Percentiles rank a stretch among this genome's conserved stretches.
Evolutionary conservation across 352 stramenopile genomes (phyloP).

Genomic region (Pythium phragmiticola): DNA sequence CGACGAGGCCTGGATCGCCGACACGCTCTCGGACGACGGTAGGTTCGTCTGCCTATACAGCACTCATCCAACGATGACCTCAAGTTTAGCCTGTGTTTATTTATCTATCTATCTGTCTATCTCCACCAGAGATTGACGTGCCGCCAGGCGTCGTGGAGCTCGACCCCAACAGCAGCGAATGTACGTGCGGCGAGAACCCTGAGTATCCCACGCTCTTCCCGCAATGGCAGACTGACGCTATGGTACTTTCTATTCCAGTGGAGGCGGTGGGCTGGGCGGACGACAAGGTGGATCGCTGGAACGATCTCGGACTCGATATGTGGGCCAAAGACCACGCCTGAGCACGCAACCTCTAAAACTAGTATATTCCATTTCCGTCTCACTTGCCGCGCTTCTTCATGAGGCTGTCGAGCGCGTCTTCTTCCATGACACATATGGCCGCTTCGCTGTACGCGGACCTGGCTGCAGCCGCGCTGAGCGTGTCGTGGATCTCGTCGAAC

Average conservation of each 20-base stretch:
- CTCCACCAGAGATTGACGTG: conserved; percentile 65
- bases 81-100: neutral
- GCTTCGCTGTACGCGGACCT: conserved; percentile 1
- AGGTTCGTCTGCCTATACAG: neutral
- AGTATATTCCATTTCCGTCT: neutral
- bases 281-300: conserved; percentile 77
- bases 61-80: neutral
- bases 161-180: conserved; percentile 56
- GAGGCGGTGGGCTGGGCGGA: conserved; percentile 49
- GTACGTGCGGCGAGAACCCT: conserved; percentile 12
- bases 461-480: conserved; percentile 19
- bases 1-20: conserved; percentile 79
- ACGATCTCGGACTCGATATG: conserved; percentile 70
- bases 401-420: conserved; percentile 22
- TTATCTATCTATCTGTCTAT: neutral
- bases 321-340: conserved; percentile 38
- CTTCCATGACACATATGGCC: conserved; percentile 7
- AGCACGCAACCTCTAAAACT: neutral
- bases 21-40: conserved; percentile 82
- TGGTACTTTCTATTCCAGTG: conserved; percentile 26
- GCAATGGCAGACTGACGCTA: too few species aligned
- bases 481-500: conserved; percentile 61
- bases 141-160: conserved; percentile 46
- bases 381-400: conserved; percentile 19
- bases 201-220: conserved; percentile 7